Percentiles rank a stretch among this genome's conserved stretches.
Evolutionary conservation across 2,329 filamentous ascomycete species (phyloP).

Genomic region (Plenodomus lindquistii): DNA sequence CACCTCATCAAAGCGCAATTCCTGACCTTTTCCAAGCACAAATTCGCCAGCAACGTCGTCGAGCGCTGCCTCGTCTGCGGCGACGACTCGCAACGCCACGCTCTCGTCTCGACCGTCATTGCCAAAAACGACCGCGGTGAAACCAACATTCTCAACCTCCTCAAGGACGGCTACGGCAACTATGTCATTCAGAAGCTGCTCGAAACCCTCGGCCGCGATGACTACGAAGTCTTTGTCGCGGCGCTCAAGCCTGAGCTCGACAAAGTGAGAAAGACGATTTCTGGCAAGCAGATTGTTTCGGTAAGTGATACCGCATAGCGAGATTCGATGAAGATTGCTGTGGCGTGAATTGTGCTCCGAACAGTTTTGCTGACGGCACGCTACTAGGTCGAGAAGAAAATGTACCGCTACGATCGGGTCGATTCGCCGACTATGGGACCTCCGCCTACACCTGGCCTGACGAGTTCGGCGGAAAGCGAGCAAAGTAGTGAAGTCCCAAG

Average conservation of each 20-base stretch:
- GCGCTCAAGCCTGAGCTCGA: conserved; percentile 50
- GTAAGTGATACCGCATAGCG: conserved; percentile 27
- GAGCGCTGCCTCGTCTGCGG: conserved; percentile 85
- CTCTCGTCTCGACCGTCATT: conserved; percentile 59
- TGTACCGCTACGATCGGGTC: conserved; percentile 48
- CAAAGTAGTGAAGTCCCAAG: conserved; percentile 69
- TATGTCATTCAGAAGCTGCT: conserved; percentile 94
- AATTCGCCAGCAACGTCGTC: conserved; percentile 95
- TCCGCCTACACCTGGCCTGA: conserved; percentile 66
- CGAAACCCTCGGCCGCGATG: conserved; percentile 46
- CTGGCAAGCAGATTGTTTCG: conserved; percentile 50
- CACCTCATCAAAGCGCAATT: conserved; percentile 72
- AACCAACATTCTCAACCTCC: conserved; percentile 72
- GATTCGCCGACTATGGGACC: conserved; percentile 33
- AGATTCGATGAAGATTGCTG: neutral
- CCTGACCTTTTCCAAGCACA: conserved; percentile 83
- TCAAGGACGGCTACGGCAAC: conserved; percentile 91
- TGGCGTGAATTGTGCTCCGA: neutral
- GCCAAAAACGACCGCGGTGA: conserved; percentile 66
- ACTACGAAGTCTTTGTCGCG: conserved; percentile 49
- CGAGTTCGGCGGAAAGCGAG: conserved; percentile 70
- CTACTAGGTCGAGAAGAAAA: conserved; percentile 52
- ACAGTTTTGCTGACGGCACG: conserved; percentile 7
- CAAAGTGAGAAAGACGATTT: conserved; percentile 47
- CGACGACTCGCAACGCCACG: conserved; percentile 67